Base-by-base conservation (phyloP, 2,329 filamentous ascomycete genomes). In the Aspergillus chevalieri region DNA sequence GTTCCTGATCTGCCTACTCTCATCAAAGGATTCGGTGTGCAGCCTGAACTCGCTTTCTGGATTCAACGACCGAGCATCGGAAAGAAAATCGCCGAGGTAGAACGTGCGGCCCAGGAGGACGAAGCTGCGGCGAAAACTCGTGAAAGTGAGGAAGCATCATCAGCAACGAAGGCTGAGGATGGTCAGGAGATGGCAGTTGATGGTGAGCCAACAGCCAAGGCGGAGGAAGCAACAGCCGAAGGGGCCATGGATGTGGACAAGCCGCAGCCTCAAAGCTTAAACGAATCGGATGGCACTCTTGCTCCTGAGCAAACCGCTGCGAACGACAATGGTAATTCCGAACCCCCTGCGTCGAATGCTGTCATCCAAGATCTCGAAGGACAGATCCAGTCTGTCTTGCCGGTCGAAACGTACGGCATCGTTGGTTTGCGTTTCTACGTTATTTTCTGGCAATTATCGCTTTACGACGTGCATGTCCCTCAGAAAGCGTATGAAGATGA, bases 401-500 rank as follows among this genome's bases (percentile, higher is more conserved):
- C 86, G 1, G 69, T 79, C 2, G 78, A 82, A 6, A 79, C 83
- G 4, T 89, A 85, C 77, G 74, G 81, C 9, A 81, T 81, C 45
- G 79, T 96, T 46, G 90, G 83, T 41, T 78, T 89, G 0, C 83
- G 87, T 26, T 92, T 96, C 65, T 96, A 89, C 62, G 82, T 87
- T 41, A 87, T 87, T 0, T 98, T 98, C 70, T 98, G 93, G 93
- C 85, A 91, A 46, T 77, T 96, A 10, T 85, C 89, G 24, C 79
- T 94, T 3, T 84, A 87, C 43, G 92, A 98, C 65, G 76, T 96
- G 50, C 81, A 82, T 49, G 83, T 91, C 55, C 87, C 88, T 1
- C 82, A 82, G 53, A 79, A 83, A 30, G 87, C 85, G 52, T 98
- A 98, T 65, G 80, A 87, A 44, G 79, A 83, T 14, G 90, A 94